A percentile compares a stretch with the other conserved stretches of the same genome.
phyloP scores from a whole-genome alignment of 2,329 filamentous ascomycete species.

The Fusarium temperatum region DNA sequence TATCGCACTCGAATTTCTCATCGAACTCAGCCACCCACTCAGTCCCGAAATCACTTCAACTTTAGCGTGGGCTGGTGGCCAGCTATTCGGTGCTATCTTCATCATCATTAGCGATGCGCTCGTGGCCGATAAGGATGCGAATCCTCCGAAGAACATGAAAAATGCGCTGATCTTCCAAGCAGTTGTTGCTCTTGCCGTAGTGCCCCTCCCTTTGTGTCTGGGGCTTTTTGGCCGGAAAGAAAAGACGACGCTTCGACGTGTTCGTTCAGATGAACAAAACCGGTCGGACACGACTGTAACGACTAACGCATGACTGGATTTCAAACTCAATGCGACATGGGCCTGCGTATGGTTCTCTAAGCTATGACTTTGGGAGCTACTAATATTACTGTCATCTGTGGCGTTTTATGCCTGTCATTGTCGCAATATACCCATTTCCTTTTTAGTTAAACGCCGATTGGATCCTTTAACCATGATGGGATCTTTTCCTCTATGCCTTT shows the following conservation, averaged over 20 bases:
- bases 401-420: conserved; percentile 25
- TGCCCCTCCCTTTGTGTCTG: conserved; percentile 74
- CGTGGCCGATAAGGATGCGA: conserved; percentile 59
- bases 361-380: background rate
- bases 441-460: conserved; percentile 8
- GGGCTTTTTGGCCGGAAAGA: conserved; percentile 73
- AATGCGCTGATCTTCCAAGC: conserved; percentile 81
- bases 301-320: conserved; percentile 21
- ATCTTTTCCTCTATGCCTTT: conserved; percentile 10
- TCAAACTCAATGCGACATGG: background rate
- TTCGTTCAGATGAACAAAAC: conserved; percentile 54
- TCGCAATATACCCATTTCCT: conserved; percentile 38
- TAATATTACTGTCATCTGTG: conserved; percentile 14
- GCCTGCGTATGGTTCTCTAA: background rate
- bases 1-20: conserved; percentile 84
- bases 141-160: conserved; percentile 77
- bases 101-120: conserved; percentile 84
- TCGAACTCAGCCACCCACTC: conserved; percentile 87
- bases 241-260: conserved; percentile 60
- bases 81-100: conserved; percentile 85
- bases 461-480: background rate
- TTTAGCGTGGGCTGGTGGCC: conserved; percentile 86
- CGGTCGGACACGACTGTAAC: conserved; percentile 32
- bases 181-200: conserved; percentile 70
- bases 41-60: conserved; percentile 86